Percentiles rank a stretch among this genome's conserved stretches.
Evolutionary conservation across 2,329 filamentous ascomycete genomes (phyloP).

Genomic region (Fusarium xyrophilum): DNA sequence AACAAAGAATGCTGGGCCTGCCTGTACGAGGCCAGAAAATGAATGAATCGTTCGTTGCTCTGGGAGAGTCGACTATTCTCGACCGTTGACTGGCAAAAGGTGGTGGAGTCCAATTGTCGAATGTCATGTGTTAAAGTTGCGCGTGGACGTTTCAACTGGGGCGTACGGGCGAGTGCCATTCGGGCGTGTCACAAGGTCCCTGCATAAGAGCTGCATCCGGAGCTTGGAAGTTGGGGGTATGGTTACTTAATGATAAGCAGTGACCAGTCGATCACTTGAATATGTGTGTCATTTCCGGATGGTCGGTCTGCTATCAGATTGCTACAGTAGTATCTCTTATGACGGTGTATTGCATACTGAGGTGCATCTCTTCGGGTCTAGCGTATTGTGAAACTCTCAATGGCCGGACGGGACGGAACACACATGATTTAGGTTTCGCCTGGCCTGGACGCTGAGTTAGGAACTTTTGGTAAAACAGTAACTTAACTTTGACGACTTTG

Average conservation of each 20-base stretch:
- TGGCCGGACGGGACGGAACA: not conserved
- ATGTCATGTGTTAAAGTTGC: conserved; percentile 33
- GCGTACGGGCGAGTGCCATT: not conserved
- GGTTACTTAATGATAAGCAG: not conserved
- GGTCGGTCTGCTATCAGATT: not conserved
- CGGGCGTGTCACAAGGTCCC: conserved; percentile 21
- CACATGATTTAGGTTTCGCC: conserved; percentile 2
- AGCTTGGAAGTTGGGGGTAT: not conserved
- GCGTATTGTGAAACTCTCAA: conserved; percentile 1
- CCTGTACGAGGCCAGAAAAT: not conserved
- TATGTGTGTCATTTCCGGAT: not conserved
- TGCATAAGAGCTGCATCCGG: conserved; percentile 7
- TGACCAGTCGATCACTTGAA: not conserved
- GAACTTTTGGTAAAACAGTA: not conserved
- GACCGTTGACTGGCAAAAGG: not conserved
- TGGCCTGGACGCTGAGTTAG: conserved; percentile 7
- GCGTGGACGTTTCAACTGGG: conserved; percentile 11
- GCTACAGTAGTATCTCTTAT: not conserved
- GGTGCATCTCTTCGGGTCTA: conserved; percentile 1
- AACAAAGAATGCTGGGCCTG: conserved; percentile 2
- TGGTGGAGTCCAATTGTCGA: not conserved
- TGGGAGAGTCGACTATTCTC: conserved; percentile 4
- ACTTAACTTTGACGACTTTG: not conserved
- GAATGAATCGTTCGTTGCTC: not conserved
- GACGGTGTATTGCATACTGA: conserved; percentile 1